Base-by-base conservation (phyloP, 2,329 filamentous ascomycete species). In the Metarhizium brunneum region DNA sequence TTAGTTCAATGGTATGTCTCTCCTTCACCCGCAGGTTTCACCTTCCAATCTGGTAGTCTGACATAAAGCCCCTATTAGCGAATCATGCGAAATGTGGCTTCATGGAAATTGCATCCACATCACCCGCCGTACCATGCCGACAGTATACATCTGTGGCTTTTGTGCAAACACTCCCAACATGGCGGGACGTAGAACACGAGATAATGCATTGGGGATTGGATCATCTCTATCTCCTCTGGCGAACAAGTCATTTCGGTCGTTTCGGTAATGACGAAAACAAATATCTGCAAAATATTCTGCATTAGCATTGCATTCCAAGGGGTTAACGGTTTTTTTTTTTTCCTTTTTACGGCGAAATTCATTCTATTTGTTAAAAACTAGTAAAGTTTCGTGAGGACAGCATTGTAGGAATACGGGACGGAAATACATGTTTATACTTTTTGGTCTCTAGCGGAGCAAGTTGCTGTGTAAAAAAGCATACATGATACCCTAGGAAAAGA, bases 41-140 rank as follows among this genome's bases (percentile, higher is more conserved):
- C 42, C 32, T 30, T 13, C 16, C n/a, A 25, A 16, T 16, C 2
- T 3, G 3, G 5, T 18, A 36, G 3, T 32, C 25, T 48, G 25
- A 48, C 25, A 30, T 8, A 8, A 3, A 16, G 8, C 16, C 11
- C 18, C 20, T 16, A 14, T 30, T 61, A 86, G 83, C 63, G 79
- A 85, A 69, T 82, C 81, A 29, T 86, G 83, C 64, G 82, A 85
- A 62, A 79, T 83, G 72, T 84, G 79, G 76, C 77, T 85, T 35
- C 83, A 86, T 64, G 81, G 80, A n/a, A 75, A 74, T 56, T 86
- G 83, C 64, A 75, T 85, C 62, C 82, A 82, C 58, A 79, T 85
- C 59, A 79, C 76, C 49, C 75, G 75, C 50, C 74, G 77, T 56
- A 76, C 75, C n/a, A 75, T 81, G 61, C 81, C 83, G 5, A 73